phyloP scores from a whole-genome alignment of 352 stramenopile species.

The Pythium volutum region DNA sequence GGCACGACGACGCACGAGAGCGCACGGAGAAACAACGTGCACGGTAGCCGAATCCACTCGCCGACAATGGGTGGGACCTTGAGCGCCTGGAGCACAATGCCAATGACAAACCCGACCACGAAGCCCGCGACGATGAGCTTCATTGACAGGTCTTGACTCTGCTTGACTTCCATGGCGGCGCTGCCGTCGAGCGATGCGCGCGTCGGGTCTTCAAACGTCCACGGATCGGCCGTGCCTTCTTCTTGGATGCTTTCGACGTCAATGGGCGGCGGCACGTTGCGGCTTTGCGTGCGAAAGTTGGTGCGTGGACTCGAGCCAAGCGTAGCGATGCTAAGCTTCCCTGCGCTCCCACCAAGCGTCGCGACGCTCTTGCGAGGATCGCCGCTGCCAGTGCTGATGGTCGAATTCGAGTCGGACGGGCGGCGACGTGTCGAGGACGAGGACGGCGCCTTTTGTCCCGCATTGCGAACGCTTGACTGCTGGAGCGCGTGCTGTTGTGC shows the following conservation, averaged over 20 bases:
- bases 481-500: background rate
- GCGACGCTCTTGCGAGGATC: background rate
- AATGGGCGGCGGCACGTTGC: background rate
- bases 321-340: background rate
- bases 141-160: slow-evolving; percentile 34
- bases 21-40: slow-evolving; percentile 66
- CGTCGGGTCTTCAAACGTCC: background rate
- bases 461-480: background rate
- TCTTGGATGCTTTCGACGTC: slow-evolving; percentile 2
- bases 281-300: background rate
- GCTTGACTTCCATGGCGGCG: background rate
- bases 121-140: slow-evolving; percentile 46
- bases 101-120: slow-evolving; percentile 40
- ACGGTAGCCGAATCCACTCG: slow-evolving; percentile 57
- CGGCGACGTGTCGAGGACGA: background rate
- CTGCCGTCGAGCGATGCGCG: background rate
- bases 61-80: slow-evolving; percentile 38
- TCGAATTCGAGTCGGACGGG: background rate
- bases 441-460: background rate
- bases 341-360: background rate
- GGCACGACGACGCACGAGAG: slow-evolving; percentile 70
- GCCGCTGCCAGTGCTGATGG: background rate
- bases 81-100: slow-evolving; percentile 49
- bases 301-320: slow-evolving; percentile 1
- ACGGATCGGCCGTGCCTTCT: background rate